These are phyloP conservation scores for Barbarea vulgaris DNA, from an alignment of 345 rosid genomes.

Conservation along the genomic window DNA sequence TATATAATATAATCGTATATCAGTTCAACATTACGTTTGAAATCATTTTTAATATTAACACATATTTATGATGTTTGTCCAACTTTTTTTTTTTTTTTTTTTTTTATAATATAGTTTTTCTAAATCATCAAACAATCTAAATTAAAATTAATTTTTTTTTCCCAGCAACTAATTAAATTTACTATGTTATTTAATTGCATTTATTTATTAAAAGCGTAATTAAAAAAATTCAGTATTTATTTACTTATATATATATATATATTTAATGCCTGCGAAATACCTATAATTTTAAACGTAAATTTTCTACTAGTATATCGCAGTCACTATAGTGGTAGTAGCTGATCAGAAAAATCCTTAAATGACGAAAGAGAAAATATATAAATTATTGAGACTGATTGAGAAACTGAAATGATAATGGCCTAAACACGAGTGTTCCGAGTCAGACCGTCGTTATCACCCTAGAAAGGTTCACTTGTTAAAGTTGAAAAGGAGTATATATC, in stretches of 20 bases:
- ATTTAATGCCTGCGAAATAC: too few relatives aligned
- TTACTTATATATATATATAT: too few relatives aligned
- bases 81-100: neutral
- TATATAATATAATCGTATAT: neutral
- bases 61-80: neutral
- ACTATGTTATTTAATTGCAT: neutral
- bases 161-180: too few relatives aligned
- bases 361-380: neutral
- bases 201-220: neutral
- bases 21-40: neutral
- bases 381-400: neutral
- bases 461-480: conserved; percentile 32
- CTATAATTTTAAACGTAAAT: neutral
- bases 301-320: neutral
- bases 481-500: conserved; percentile 29
- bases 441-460: conserved; percentile 29
- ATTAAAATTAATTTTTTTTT: too few relatives aligned
- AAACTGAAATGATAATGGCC: conserved; percentile 21
- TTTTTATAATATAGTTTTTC: neutral
- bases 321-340: neutral
- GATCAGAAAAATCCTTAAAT: neutral
- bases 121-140: neutral
- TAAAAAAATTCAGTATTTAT: too few relatives aligned
- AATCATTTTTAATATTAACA: neutral
- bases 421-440: conserved; percentile 34